A percentile compares a stretch with the other conserved stretches of the same genome.
These are phyloP conservation scores for Chimonanthus salicifolius DNA, from an alignment of 164 flowering plant genomes.

Conservation along the genomic window DNA sequence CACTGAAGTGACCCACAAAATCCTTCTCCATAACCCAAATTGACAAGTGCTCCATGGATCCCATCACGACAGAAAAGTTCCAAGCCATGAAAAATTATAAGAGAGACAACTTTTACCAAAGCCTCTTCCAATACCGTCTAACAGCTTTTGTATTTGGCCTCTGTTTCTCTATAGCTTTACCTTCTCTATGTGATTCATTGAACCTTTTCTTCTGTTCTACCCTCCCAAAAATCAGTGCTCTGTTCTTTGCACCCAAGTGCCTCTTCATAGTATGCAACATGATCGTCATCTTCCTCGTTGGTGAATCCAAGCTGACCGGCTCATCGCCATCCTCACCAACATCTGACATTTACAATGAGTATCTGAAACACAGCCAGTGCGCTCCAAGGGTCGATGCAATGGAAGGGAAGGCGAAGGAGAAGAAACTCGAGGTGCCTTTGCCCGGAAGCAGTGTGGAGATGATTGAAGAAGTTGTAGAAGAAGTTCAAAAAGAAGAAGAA, in stretches of 20 bases:
- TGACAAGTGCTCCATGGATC: constrained; percentile 31
- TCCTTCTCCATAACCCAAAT: neutral
- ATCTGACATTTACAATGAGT: constrained; percentile 33
- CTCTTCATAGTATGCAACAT: constrained; percentile 53
- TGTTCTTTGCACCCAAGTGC: constrained; percentile 34
- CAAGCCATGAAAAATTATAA: constrained; percentile 45
- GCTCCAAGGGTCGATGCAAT: constrained; percentile 3
- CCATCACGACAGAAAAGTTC: constrained; percentile 25
- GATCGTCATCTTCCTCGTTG: constrained; percentile 45
- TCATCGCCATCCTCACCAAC: constrained; percentile 23
- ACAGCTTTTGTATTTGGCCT: constrained; percentile 29
- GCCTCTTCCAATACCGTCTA: constrained; percentile 28
- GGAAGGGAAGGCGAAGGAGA: constrained; percentile 13
- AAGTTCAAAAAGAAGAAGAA: constrained; percentile 2
- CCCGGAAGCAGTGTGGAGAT: constrained; percentile 5
- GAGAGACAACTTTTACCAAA: constrained; percentile 34
- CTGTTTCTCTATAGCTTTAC: constrained; percentile 28
- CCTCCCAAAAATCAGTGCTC: constrained; percentile 28
- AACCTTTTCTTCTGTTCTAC: constrained; percentile 24
- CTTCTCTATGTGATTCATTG: constrained; percentile 26
- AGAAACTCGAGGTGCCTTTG: constrained; percentile 4
- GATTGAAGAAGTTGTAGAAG: neutral
- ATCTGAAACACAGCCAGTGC: constrained; percentile 17
- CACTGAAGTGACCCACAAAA: neutral
- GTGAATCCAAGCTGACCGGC: constrained; percentile 44